Conservation (phyloP, 2,329 filamentous ascomycete genomes). For the Aspergillus transmontanensis region DNA sequence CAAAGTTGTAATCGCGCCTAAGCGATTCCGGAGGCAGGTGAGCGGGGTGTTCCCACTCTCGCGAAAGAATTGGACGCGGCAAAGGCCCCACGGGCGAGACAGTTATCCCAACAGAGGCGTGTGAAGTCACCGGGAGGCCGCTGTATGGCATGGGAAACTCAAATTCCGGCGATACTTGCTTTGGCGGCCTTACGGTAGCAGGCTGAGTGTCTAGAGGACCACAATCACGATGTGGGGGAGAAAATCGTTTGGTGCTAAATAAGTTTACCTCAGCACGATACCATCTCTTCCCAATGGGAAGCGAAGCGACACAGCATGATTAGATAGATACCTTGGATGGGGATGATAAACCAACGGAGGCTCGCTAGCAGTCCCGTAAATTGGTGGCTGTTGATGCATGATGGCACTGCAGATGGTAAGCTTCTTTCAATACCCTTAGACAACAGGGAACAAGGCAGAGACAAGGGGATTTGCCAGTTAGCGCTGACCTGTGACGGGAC, state of each 20-base stretch:
- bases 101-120: constrained; percentile 30
- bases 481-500: constrained; percentile 40
- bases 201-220: constrained; percentile 32
- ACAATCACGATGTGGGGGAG: constrained; percentile 31
- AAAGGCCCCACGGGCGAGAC: constrained; percentile 35
- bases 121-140: constrained; percentile 31
- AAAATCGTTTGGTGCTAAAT: constrained; percentile 35
- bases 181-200: constrained; percentile 21
- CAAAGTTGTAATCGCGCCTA: constrained; percentile 36
- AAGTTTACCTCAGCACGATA: constrained; percentile 22
- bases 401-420: constrained; percentile 31
- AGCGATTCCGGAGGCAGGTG: constrained; percentile 34
- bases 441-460: neutral
- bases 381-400: constrained; percentile 32
- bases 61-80: constrained; percentile 31
- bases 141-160: constrained; percentile 35
- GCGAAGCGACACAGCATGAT: constrained; percentile 8
- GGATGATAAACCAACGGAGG: constrained; percentile 38
- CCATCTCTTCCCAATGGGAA: constrained; percentile 10
- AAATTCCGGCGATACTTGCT: constrained; percentile 32
- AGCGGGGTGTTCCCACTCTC: constrained; percentile 37
- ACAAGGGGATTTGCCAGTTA: constrained; percentile 17
- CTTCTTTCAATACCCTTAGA: constrained; percentile 9
- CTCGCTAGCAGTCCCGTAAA: constrained; percentile 32
- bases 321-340: constrained; percentile 42